Conservation (phyloP, 371 early-diverging fungal species). For the Circinella minor region DNA sequence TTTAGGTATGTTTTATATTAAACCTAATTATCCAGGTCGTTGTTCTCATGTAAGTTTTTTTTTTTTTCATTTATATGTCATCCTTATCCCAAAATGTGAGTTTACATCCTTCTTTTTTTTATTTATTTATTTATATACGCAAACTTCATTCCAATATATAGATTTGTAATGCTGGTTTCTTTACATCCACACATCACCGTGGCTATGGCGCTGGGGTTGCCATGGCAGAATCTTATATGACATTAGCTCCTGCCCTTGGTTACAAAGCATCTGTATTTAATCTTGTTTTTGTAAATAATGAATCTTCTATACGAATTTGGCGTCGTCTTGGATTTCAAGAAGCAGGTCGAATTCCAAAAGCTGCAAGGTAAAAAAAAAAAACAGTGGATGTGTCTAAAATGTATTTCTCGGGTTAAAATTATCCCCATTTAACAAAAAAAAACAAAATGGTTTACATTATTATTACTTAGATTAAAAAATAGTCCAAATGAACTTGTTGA, state of each 20-base stretch:
- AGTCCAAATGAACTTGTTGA: slow-evolving; percentile 65
- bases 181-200: slow-evolving; percentile 57
- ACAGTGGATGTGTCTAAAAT: no score
- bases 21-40: slow-evolving; percentile 78
- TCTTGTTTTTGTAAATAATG: slow-evolving; percentile 77
- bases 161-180: slow-evolving; percentile 83
- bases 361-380: slow-evolving; percentile 60
- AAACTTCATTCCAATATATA: slow-evolving; percentile 10
- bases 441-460: neutral
- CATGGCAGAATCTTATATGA: slow-evolving; percentile 70
- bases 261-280: slow-evolving; percentile 83
- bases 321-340: slow-evolving; percentile 67
- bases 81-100: no score
- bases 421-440: neutral
- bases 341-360: slow-evolving; percentile 72
- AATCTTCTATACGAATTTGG: slow-evolving; percentile 71
- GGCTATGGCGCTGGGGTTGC: slow-evolving; percentile 68
- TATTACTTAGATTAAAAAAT: slow-evolving; percentile 36
- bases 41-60: slow-evolving; percentile 66
- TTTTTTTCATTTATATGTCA: neutral
- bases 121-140: no score
- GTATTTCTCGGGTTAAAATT: neutral
- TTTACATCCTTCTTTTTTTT: no score
- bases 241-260: slow-evolving; percentile 68
- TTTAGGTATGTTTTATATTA: slow-evolving; percentile 76